Evolutionary conservation across 305 asterid genomes (phyloP), one percentile per base, ranked within the genome.

Genomic region (Fraxinus angustifolia): DNA sequence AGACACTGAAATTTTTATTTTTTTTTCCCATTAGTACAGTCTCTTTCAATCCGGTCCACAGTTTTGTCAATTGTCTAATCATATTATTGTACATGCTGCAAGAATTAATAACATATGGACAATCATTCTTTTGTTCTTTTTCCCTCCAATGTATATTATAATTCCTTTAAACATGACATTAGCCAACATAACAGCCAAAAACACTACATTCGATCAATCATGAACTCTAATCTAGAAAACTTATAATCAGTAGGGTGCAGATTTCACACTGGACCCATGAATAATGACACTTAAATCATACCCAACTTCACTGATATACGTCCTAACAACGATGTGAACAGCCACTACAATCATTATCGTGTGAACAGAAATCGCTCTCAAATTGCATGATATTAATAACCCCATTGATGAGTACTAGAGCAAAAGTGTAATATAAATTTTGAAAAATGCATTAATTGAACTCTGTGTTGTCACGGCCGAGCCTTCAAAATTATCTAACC

Each of bases 181-280:
- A 58, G 53, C 56, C 30, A 81, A 58, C 72, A 3, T 53, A 50
- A 76, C 53, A 31, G 80, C 72, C 17, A 38, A 14, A 72, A 56
- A 16, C 3, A 16, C 58, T 35, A 17, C 16, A 23, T 3, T 45
- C 0, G 53, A 42, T 42, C n/a, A 42, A 42, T 42, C 53, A 2
- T 11, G n/a, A 42, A 11, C n/a, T 42, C 1, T 3, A 12, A 2
- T 42, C 50, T 4, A 38, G 48, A 38, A 8, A 38, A 38, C 48
- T 42, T 5, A 74, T 71, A 68, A 77, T 35, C 75, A 34, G 45
- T 76, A 75, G 75, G 88, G 85, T 58, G 50, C 33, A 42, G 50
- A 71, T 40, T 80, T 81, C 8, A 42, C 48, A 31, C 42, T 78
- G 82, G 86, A 56, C 58, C 85, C 79, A 30, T n/a, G 30, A 17